Percentiles rank a stretch among this genome's conserved stretches.
These are phyloP conservation scores for Capsella bursapastoris DNA, from an alignment of 345 rosid species.

Conservation along the genomic window DNA sequence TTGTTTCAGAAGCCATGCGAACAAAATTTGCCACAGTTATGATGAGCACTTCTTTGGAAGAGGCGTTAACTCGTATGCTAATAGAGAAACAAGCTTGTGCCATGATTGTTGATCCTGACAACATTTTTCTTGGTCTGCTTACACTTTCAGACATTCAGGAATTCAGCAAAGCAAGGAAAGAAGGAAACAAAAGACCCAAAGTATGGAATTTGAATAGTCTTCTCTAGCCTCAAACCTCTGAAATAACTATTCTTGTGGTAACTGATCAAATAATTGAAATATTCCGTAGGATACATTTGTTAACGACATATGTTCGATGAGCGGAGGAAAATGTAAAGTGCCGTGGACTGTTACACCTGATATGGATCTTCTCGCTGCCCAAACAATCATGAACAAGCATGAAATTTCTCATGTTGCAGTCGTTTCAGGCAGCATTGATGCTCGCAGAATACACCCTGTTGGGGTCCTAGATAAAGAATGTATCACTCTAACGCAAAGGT, in stretches of 20 bases:
- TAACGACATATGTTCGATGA: constrained; percentile 61
- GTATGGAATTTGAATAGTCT: constrained; percentile 41
- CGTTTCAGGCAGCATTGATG: constrained; percentile 57
- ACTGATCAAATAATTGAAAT: constrained; percentile 9
- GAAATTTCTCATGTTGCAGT: constrained; percentile 71
- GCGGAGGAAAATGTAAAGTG: constrained; percentile 56
- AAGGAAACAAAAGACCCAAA: constrained; percentile 52
- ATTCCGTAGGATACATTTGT: constrained; percentile 62
- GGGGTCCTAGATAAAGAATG: constrained; percentile 86
- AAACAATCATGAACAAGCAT: constrained; percentile 59
- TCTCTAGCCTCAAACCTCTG: constrained; percentile 13
- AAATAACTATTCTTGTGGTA: constrained; percentile 11
- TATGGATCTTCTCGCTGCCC: constrained; percentile 74
- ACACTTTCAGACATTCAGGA: constrained; percentile 70
- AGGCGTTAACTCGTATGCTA: constrained; percentile 83
- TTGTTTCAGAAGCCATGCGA: constrained; percentile 90
- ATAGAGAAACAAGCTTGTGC: constrained; percentile 90
- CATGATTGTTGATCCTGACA: constrained; percentile 68
- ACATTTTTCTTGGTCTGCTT: constrained; percentile 65
- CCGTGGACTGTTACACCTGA: constrained; percentile 74
- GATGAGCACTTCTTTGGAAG: constrained; percentile 68
- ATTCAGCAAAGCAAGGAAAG: constrained; percentile 54
- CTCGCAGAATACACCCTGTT: constrained; percentile 56
- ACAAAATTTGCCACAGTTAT: constrained; percentile 73
- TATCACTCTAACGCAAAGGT: constrained; percentile 77